Evolutionary conservation across 2,329 filamentous ascomycete species (phyloP).

Genomic region (Hymenoscyphus linearis): DNA sequence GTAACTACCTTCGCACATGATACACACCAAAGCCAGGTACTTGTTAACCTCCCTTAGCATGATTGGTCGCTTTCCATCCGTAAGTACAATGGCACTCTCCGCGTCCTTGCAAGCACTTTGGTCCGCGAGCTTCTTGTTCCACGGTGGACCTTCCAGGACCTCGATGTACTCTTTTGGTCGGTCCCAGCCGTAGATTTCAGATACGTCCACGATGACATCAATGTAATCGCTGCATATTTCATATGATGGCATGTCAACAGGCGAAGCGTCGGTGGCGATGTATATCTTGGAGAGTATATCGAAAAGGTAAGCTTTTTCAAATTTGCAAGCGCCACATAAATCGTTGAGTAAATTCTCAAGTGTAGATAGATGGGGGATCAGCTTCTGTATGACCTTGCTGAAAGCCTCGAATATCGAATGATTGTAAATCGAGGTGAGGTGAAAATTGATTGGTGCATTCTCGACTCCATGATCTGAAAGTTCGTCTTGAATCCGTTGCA

Average conservation of each 20-base stretch:
- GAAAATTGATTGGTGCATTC: constrained; percentile 89
- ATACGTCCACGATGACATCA: constrained; percentile 95
- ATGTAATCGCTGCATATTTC: constrained; percentile 99
- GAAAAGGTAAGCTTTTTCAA: constrained; percentile 97
- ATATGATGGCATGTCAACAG: constrained; percentile 91
- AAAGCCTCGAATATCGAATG: constrained; percentile 98
- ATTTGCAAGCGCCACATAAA: constrained; percentile 85
- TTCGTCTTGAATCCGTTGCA: constrained; percentile 93
- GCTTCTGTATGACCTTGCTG: constrained; percentile 95
- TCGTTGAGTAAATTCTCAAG: constrained; percentile 93
- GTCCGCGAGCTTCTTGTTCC: constrained; percentile 57
- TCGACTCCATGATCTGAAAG: constrained; percentile 89
- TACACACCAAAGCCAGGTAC: constrained; percentile 75
- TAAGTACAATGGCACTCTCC: constrained; percentile 63
- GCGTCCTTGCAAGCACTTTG: constrained; percentile 61
- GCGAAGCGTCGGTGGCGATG: constrained; percentile 90
- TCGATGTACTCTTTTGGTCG: constrained; percentile 50
- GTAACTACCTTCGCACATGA: constrained; percentile 81
- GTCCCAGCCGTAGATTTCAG: constrained; percentile 85
- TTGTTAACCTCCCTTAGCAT: constrained; percentile 65
- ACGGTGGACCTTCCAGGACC: constrained; percentile 53
- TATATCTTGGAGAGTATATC: constrained; percentile 98
- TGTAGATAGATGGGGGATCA: constrained; percentile 88
- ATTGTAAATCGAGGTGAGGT: constrained; percentile 97
- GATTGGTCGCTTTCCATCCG: constrained; percentile 56